Conservation (phyloP, 2,329 filamentous ascomycete species). For the Madurella fahalii region DNA sequence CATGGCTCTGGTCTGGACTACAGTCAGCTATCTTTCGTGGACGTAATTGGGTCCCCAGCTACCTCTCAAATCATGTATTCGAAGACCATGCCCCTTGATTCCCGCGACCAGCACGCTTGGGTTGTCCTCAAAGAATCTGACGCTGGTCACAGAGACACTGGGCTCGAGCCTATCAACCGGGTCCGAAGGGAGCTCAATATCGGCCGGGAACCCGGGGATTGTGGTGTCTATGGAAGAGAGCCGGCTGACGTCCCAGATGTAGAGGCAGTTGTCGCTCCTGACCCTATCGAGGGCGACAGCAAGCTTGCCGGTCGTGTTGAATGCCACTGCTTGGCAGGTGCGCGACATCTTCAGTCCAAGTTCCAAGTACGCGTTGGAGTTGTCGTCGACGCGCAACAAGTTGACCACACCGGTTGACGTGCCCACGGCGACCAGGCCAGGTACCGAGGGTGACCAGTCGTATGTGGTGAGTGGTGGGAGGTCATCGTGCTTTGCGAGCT, state of each 20-base stretch:
- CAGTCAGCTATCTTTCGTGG: neutral
- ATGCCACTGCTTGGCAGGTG: constrained; percentile 76
- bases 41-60: constrained; percentile 10
- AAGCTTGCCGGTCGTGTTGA: constrained; percentile 67
- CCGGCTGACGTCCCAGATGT: constrained; percentile 75
- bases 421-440: constrained; percentile 68
- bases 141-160: constrained; percentile 73
- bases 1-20: constrained; percentile 42
- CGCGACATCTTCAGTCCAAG: constrained; percentile 71
- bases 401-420: constrained; percentile 72
- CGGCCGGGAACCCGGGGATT: constrained; percentile 46
- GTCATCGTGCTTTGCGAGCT: constrained; percentile 57
- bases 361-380: constrained; percentile 60
- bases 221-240: constrained; percentile 46
- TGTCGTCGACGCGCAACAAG: constrained; percentile 67
- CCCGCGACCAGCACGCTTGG: constrained; percentile 72
- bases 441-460: constrained; percentile 61
- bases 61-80: constrained; percentile 77
- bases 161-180: constrained; percentile 57
- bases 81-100: constrained; percentile 69
- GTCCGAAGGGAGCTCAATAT: constrained; percentile 49
- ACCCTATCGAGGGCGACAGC: constrained; percentile 78
- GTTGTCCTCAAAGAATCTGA: constrained; percentile 75
- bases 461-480: constrained; percentile 61
- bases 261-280: constrained; percentile 75